Base-by-base conservation (phyloP, 495 filamentous ascomycete species). In the Penicillium coffeae region DNA sequence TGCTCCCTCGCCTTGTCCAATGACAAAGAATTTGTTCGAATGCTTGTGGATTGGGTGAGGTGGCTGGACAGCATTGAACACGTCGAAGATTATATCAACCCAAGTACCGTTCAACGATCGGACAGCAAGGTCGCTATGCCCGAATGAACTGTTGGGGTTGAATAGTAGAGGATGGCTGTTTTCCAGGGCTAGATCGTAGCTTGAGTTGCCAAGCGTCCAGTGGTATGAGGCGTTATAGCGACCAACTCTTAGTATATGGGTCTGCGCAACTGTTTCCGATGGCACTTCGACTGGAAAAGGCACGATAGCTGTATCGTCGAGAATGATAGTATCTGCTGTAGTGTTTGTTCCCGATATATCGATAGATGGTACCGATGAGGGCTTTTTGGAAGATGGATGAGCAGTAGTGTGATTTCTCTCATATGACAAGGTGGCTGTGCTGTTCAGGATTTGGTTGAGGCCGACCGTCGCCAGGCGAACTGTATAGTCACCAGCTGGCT, bases 1-100 rank as follows among this genome's bases (percentile, higher is more conserved):
- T 0, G 21, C 42, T 0, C 75, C 75, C 0, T 12, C 27, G 13
- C 69, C 75, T 16, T 45, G 30, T 3, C 77, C 40, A 16, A 43
- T 21, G 18, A 43, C 40, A 19, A 27, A 78, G 30, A 58, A 67
- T 49, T 76, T 76, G 60, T 72, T 79, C 42, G 67, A 69, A 59
- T 81, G 77, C 59, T 80, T 80, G 65, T 81, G 77, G 43, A 81
- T 72, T 0, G 72, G 69, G 46, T 81, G 78, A 20, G 69, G 56
- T 5, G 61, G 56, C 42, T 55, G 45, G 14, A 67, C 52, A 15
- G 45, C 39, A 21, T 46, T 36, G 18, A 37, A 22, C 2, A 48
- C 21, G 20, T 65, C 52, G 39, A 79, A 57, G 35, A 82, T 56
- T 10, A 82, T 50, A 43, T 82, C 78, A 6, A 80, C 69, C 77